phyloP scores from a whole-genome alignment of 352 stramenopile genomes.

The Achlya hypogyna region DNA sequence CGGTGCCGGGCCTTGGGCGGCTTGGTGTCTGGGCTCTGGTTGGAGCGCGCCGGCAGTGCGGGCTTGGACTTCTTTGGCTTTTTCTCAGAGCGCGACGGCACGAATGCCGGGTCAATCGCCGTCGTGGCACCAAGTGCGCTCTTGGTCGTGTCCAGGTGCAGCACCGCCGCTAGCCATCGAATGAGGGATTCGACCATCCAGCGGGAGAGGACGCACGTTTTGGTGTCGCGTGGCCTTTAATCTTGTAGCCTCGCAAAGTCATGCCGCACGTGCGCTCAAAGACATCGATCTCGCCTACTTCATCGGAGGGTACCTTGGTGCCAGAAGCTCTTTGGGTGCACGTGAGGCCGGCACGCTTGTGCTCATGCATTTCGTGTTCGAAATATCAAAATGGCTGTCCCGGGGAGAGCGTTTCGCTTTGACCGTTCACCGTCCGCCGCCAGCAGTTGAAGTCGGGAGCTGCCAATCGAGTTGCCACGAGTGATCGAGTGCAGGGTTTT shows the following conservation, averaged over 20 bases:
- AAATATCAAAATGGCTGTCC: no score
- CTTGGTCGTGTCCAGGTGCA: conserved; percentile 1
- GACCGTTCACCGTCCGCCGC: no score
- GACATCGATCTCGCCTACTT: not conserved
- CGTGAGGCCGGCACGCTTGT: no score
- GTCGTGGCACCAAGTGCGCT: not conserved
- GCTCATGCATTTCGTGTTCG: no score
- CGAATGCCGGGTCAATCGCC: not conserved
- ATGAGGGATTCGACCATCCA: not conserved
- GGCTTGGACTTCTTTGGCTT: not conserved
- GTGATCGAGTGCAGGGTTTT: no score
- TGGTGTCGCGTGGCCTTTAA: not conserved
- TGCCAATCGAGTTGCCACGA: no score
- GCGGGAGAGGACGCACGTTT: conserved; percentile 7
- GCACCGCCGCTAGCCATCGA: not conserved
- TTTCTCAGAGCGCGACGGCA: conserved; percentile 1
- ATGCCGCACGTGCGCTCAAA: conserved; percentile 10
- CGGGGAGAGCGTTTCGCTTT: no score
- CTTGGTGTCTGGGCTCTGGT: not conserved
- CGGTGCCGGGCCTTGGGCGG: not conserved
- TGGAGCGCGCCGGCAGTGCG: not conserved
- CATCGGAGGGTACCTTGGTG: no score
- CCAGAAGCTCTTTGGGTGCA: no score
- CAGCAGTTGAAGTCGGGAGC: no score
- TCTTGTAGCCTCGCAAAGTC: conserved; percentile 7